A percentile compares a stretch with the other conserved stretches of the same genome.
These are phyloP conservation scores for Extremus antarcticus DNA, from an alignment of 495 filamentous ascomycete species.

Conservation along the genomic window DNA sequence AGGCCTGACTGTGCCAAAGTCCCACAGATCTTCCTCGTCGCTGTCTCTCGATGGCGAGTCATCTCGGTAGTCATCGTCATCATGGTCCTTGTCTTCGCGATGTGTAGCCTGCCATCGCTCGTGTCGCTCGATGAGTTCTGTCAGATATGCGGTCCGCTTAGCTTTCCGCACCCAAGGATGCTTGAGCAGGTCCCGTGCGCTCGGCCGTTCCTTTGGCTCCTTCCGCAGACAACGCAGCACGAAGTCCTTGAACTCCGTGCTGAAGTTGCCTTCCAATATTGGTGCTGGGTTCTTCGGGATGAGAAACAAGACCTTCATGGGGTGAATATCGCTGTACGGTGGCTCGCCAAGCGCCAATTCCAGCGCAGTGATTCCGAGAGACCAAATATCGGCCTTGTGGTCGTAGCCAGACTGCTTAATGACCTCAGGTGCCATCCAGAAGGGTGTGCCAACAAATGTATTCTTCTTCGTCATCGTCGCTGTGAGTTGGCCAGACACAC, in stretches of 20 bases:
- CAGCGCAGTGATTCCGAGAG: constrained; percentile 91
- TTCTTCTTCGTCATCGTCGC: constrained; percentile 99
- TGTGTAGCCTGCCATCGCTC: constrained; percentile 73
- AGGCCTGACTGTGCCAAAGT: constrained; percentile 84
- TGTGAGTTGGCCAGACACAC: constrained; percentile 91
- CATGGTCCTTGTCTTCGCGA: constrained; percentile 35
- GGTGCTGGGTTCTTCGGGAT: constrained; percentile 94
- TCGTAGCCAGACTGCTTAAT: constrained; percentile 98
- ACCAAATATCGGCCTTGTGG: constrained; percentile 98
- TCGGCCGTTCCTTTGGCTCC: constrained; percentile 77
- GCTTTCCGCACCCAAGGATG: constrained; percentile 83
- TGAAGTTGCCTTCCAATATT: constrained; percentile 72
- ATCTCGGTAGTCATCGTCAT: constrained; percentile 50
- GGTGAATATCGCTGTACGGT: constrained; percentile 92
- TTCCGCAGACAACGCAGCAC: constrained; percentile 76
- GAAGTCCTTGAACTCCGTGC: constrained; percentile 87
- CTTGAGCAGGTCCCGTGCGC: constrained; percentile 76
- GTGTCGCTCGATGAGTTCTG: constrained; percentile 83
- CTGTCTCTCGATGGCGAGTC: constrained; percentile 29
- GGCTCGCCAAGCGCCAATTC: constrained; percentile 90
- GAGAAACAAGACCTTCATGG: constrained; percentile 96
- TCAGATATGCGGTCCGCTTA: constrained; percentile 81
- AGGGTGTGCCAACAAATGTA: constrained; percentile 95
- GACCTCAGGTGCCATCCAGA: constrained; percentile 99
- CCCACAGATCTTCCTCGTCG: constrained; percentile 74